Conservation (phyloP, 1,284 basidiomycete species). For the Taiwanofungus camphoratus region DNA sequence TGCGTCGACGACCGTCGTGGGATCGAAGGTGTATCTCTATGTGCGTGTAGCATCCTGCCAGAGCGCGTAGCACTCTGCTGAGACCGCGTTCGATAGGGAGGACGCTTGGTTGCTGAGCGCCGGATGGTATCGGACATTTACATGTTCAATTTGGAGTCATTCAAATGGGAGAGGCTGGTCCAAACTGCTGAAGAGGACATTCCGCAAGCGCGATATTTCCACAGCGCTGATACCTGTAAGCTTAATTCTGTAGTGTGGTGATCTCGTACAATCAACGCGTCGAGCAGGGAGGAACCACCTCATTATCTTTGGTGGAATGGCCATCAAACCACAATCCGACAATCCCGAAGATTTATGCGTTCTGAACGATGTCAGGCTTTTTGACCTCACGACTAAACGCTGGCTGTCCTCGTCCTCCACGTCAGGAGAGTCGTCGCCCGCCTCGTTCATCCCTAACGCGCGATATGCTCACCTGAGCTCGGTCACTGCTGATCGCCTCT, state of each 20-base stretch:
- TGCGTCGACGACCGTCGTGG: slow-evolving; percentile 80
- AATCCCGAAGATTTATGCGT: slow-evolving; percentile 75
- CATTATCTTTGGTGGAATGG: slow-evolving; percentile 92
- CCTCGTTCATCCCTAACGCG: slow-evolving; percentile 44
- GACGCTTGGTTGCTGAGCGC: slow-evolving; percentile 79
- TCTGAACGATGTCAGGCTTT: slow-evolving; percentile 81
- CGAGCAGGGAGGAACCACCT: slow-evolving; percentile 77
- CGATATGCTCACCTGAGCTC: slow-evolving; percentile 90
- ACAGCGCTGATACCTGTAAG: slow-evolving; percentile 84
- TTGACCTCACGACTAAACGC: slow-evolving; percentile 61
- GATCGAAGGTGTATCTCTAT: slow-evolving; percentile 81
- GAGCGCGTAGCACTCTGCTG: slow-evolving; percentile 8
- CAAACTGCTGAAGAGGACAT: slow-evolving; percentile 61
- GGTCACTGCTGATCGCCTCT: slow-evolving; percentile 76
- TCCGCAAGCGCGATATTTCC: slow-evolving; percentile 83
- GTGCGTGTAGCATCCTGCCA: slow-evolving; percentile 38
- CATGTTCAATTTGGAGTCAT: slow-evolving; percentile 75
- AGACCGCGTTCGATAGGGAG: slow-evolving; percentile 50
- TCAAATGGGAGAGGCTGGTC: slow-evolving; percentile 69
- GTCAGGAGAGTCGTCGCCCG: slow-evolving; percentile 20
- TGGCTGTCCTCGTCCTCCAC: slow-evolving; percentile 59
- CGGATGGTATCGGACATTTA: slow-evolving; percentile 88
- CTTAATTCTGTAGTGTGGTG: slow-evolving; percentile 14
- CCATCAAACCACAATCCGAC: slow-evolving; percentile 60
- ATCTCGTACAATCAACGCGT: slow-evolving; percentile 13